phyloP scores from a whole-genome alignment of 208 protist genomes.

The Acanthamoeba lenticulata region DNA sequence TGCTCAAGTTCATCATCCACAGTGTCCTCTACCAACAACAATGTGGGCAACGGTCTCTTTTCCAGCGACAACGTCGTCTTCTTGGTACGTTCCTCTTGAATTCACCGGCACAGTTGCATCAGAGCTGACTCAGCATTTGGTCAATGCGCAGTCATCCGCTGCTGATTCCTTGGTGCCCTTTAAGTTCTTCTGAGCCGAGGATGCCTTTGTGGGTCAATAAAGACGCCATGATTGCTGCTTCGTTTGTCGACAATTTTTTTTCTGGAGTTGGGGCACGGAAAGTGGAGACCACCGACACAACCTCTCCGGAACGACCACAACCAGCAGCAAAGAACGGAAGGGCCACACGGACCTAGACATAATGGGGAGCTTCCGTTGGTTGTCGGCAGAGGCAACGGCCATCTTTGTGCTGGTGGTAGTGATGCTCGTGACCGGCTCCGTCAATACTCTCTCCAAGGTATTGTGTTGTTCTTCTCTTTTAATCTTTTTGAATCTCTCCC shows the following conservation, averaged over 20 bases:
- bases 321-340: not conserved
- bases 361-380: not conserved
- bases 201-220: not conserved
- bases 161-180: not conserved
- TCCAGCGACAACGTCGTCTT: not conserved
- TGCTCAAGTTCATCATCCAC: no score
- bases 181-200: not conserved
- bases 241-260: not conserved
- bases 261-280: not conserved
- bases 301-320: no score
- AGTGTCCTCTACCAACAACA: not conserved
- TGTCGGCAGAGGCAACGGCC: not conserved
- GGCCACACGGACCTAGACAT: no score
- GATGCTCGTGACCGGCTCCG: constrained; percentile 60
- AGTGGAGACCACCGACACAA: not conserved
- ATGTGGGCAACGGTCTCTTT: not conserved
- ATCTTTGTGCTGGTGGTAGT: constrained; percentile 6
- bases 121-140: no score
- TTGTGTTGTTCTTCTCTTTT: not conserved
- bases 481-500: not conserved
- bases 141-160: not conserved
- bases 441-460: constrained; percentile 55
- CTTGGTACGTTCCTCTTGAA: not conserved
- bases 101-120: no score
- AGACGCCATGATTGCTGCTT: not conserved